Conservation (phyloP, 345 rosid species). For the Linum trigynum region DNA sequence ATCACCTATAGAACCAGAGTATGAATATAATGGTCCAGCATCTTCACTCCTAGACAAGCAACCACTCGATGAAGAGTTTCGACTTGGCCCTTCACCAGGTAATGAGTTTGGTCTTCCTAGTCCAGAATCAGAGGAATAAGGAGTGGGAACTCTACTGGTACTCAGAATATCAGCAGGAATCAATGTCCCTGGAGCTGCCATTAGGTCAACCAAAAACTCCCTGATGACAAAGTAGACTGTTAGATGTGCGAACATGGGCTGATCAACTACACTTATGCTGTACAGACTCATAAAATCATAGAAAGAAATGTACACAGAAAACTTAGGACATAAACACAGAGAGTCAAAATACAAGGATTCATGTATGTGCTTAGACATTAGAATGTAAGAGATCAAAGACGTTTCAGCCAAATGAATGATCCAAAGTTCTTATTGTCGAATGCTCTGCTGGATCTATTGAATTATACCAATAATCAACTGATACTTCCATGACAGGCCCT, state of each 20-base stretch:
- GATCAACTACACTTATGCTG: background rate
- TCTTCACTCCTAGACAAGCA: slow-evolving; percentile 26
- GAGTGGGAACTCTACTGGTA: slow-evolving; percentile 37
- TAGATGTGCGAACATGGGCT: slow-evolving; percentile 12
- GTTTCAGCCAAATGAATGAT: too few species aligned
- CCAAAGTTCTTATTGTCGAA: too few species aligned
- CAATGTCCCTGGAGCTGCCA: slow-evolving; percentile 99
- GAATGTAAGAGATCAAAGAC: too few species aligned
- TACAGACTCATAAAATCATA: too few species aligned
- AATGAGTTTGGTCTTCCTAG: slow-evolving; percentile 36
- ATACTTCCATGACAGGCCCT: too few species aligned
- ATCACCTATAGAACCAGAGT: slow-evolving; percentile 27
- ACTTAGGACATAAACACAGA: too few species aligned
- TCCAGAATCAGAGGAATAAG: slow-evolving; percentile 33
- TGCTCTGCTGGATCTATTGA: too few species aligned
- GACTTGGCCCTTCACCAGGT: slow-evolving; percentile 67
- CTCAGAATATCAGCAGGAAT: slow-evolving; percentile 84
- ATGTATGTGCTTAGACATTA: too few species aligned
- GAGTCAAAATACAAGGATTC: too few species aligned
- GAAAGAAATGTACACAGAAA: too few species aligned
- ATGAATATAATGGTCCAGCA: slow-evolving; percentile 29
- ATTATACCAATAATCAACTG: too few species aligned
- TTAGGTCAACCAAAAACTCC: slow-evolving; percentile 98
- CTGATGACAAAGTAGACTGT: slow-evolving; percentile 34
- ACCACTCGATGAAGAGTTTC: slow-evolving; percentile 29